A percentile compares a stretch with the other conserved stretches of the same genome.
phyloP scores from a whole-genome alignment of 345 rosid genomes.

The Rhodamnia argentea region DNA sequence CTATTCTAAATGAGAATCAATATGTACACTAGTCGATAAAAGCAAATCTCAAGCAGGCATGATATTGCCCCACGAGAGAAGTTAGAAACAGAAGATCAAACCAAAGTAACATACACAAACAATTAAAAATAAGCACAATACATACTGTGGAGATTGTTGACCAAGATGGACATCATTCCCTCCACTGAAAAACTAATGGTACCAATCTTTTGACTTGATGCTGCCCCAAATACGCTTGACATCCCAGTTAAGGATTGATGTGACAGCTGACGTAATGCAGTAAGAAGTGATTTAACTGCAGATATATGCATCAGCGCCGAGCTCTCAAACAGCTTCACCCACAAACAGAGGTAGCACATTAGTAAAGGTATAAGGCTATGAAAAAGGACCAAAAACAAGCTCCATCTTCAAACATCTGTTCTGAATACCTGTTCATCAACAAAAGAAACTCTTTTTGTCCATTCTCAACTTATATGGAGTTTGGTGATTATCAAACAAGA shows the following conservation, averaged over 20 bases:
- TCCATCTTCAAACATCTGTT: background rate
- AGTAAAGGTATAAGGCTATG: constrained; percentile 14
- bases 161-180: constrained; percentile 86
- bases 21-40: background rate
- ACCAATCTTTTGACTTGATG: constrained; percentile 67
- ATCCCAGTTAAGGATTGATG: constrained; percentile 76
- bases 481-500: background rate
- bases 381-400: background rate
- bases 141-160: constrained; percentile 94
- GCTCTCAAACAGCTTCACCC: constrained; percentile 86
- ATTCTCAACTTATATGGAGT: background rate
- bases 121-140: constrained; percentile 7
- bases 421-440: background rate
- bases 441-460: background rate
- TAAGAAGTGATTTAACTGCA: constrained; percentile 94
- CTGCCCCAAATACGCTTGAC: constrained; percentile 59
- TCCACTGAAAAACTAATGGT: constrained; percentile 85
- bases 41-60: background rate
- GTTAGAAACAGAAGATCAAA: background rate
- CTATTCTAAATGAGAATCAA: background rate
- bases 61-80: background rate
- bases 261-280: constrained; percentile 75
- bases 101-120: background rate
- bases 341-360: constrained; percentile 18
- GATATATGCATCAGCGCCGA: constrained; percentile 92